Evolutionary conservation across 78 protist genomes (phyloP).

Genomic region (Dictyostelium citrinum): DNA sequence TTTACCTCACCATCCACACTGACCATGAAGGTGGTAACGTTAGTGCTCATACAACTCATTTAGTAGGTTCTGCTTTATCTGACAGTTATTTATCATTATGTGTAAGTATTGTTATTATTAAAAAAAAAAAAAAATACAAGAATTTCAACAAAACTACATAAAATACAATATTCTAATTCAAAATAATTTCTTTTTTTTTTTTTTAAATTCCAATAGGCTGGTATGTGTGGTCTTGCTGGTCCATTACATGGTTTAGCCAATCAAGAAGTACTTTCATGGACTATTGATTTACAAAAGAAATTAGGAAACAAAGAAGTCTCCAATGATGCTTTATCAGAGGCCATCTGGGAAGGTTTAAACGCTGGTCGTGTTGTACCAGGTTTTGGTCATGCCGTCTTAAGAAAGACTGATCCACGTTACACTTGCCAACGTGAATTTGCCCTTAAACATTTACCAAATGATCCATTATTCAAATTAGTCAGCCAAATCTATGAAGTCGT

Average conservation of each 20-base stretch:
- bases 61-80: conserved; percentile 97
- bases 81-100: conserved; percentile 96
- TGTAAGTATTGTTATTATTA: neutral
- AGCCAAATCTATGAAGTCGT: conserved; percentile 89
- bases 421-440: conserved; percentile 98
- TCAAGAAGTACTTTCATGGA: conserved; percentile 95
- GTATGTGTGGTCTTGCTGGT: conserved; percentile 97
- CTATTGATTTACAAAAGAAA: conserved; percentile 29
- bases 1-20: conserved; percentile 96
- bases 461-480: conserved; percentile 92
- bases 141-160: too few relatives aligned
- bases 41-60: conserved; percentile 97
- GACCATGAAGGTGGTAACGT: conserved; percentile 98
- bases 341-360: conserved; percentile 94
- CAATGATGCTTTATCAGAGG: conserved; percentile 84
- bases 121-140: too few relatives aligned
- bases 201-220: conserved; percentile 70
- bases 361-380: conserved; percentile 98
- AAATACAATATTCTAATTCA: neutral
- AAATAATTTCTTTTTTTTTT: too few relatives aligned
- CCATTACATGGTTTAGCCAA: conserved; percentile 98
- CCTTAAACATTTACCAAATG: conserved; percentile 95
- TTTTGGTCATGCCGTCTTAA: conserved; percentile 98
- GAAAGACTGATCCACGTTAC: conserved; percentile 97
- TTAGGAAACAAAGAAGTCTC: conserved; percentile 68